Percentiles rank a stretch among this genome's conserved stretches.
Conservation (phyloP, 345 rosid species). For the Xanthoceras sorbifolium region DNA sequence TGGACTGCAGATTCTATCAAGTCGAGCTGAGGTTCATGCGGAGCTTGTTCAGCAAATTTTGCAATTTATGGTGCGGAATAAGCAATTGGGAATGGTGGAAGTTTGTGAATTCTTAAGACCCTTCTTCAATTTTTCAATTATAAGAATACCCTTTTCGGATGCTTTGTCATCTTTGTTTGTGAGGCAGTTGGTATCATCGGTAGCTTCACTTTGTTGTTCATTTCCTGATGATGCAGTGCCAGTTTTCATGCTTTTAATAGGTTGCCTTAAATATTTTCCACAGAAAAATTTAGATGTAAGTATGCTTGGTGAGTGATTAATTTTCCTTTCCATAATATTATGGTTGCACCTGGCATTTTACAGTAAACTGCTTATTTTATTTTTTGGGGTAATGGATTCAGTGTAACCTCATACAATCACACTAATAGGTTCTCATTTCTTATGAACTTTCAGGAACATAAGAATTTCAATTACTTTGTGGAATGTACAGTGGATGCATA, state of each 20-base stretch:
- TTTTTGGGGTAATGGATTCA: conserved; percentile 1
- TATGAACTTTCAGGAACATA: conserved; percentile 55
- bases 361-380: not conserved
- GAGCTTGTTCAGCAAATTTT: conserved; percentile 75
- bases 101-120: conserved; percentile 82
- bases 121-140: conserved; percentile 55
- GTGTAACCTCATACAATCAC: conserved; percentile 11
- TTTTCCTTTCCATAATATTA: not conserved
- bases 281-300: conserved; percentile 54
- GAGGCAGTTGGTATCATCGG: conserved; percentile 60
- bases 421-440: conserved; percentile 12
- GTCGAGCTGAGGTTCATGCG: conserved; percentile 58
- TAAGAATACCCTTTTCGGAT: conserved; percentile 51
- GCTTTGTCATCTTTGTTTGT: conserved; percentile 46
- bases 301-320: conserved; percentile 13
- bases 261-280: conserved; percentile 56
- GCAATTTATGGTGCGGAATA: conserved; percentile 55
- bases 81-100: conserved; percentile 52
- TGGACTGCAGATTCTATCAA: conserved; percentile 62
- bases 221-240: conserved; percentile 59
- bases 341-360: not conserved
- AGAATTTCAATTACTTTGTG: conserved; percentile 42
- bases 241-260: conserved; percentile 55
- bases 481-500: conserved; percentile 66
- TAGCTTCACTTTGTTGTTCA: conserved; percentile 80